Evolutionary conservation across 2,329 filamentous ascomycete species (phyloP).

Genomic region (Teratosphaeria gauchensis): DNA sequence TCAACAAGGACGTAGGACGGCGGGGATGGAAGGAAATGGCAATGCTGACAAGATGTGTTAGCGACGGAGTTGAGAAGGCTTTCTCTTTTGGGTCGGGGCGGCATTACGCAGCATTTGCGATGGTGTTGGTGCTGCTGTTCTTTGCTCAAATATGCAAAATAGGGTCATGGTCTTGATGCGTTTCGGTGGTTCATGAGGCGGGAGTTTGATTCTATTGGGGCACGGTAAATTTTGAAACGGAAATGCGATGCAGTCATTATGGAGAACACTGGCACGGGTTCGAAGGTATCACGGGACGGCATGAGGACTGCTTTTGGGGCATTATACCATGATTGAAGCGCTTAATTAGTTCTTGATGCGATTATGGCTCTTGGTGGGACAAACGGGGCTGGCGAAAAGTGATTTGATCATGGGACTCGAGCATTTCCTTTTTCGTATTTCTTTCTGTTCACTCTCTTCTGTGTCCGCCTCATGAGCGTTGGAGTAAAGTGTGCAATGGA

Average conservation of each 20-base stretch:
- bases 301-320: slow-evolving; percentile 1
- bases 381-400: not conserved
- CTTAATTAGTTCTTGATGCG: not conserved
- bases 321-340: slow-evolving; percentile 3
- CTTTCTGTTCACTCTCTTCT: not conserved
- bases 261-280: not conserved
- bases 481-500: not conserved
- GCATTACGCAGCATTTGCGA: slow-evolving; percentile 3
- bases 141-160: not conserved
- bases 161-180: not conserved
- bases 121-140: slow-evolving; percentile 1
- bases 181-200: not conserved
- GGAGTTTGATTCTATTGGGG: not conserved
- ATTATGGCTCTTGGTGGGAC: not conserved
- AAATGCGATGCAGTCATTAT: not conserved
- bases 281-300: not conserved
- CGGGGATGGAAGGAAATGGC: not conserved
- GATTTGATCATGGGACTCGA: not conserved
- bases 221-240: not conserved
- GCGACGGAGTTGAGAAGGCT: slow-evolving; percentile 2
- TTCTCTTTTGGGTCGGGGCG: not conserved
- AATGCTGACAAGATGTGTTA: not conserved
- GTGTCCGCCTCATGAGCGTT: not conserved
- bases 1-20: not conserved
- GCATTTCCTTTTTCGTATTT: not conserved